Conservation (phyloP, 1,139 yeast species). For the Yamadazyma jaroonii region DNA sequence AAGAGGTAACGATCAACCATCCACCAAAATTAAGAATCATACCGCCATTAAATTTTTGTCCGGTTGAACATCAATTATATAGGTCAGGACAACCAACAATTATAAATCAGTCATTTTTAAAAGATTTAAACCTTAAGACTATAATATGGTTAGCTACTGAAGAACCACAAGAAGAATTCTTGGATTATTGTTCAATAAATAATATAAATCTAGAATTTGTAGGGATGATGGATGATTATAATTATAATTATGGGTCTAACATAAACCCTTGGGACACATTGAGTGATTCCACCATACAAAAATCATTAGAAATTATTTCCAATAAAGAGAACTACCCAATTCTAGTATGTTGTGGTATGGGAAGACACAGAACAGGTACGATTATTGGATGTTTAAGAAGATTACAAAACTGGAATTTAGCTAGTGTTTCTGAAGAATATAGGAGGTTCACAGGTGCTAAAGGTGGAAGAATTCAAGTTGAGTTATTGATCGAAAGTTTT, state of each 20-base stretch:
- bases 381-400: constrained; percentile 90
- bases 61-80: constrained; percentile 83
- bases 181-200: constrained; percentile 74
- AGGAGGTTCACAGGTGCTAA: constrained; percentile 88
- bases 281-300: constrained; percentile 75
- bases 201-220: constrained; percentile 63
- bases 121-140: constrained; percentile 70
- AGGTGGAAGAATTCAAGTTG: constrained; percentile 90
- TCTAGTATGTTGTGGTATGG: constrained; percentile 96
- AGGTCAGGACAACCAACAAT: constrained; percentile 97
- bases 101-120: constrained; percentile 80
- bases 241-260: constrained; percentile 25
- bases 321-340: constrained; percentile 76
- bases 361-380: constrained; percentile 93
- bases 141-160: constrained; percentile 94
- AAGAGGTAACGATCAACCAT: constrained; percentile 15
- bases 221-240: constrained; percentile 61
- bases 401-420: constrained; percentile 93
- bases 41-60: constrained; percentile 93
- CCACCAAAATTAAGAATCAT: constrained; percentile 69
- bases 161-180: constrained; percentile 86
- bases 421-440: constrained; percentile 90
- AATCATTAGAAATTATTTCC: constrained; percentile 73
- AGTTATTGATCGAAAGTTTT: constrained; percentile 82
- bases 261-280: constrained; percentile 95